Base-by-base conservation (phyloP, 2,329 filamentous ascomycete genomes). In the Aureobasidium vineae region DNA sequence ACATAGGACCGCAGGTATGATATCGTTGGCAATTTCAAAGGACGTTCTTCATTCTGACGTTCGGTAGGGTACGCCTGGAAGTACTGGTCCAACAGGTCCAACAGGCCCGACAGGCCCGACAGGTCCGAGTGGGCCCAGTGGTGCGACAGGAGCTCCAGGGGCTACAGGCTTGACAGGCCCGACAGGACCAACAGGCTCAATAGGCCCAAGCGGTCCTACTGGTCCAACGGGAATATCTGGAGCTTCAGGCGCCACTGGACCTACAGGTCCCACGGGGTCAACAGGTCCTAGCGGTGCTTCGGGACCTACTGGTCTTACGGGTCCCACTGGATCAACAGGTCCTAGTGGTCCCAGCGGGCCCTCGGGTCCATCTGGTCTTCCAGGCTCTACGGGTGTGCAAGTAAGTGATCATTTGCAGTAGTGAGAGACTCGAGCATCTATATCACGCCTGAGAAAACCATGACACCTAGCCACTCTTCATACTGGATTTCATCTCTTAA, bases 71-170 rank as follows among this genome's bases (percentile, higher is more conserved):
- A 19, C 21, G 10, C 36, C 11, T 11, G 53, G 53, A 3, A 41
- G 11, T 21, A 41, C 41, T 65, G 73, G 63, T 66, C 67, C 23
- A 5, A 54, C 45, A 66, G 73, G 63, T 66, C 67, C 23, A 2
- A 54, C 33, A 16, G 67, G 40, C 19, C n/a, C 41, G 7, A 43
- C 26, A 19, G 47, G 47, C 7, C 15, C 47, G 8, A 31, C 6
- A 13, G 47, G 47, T 8, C 47, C 47, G 6, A 53, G 13, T 36
- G 49, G 49, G 11, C 28, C 49, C 7, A 36, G 2, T 10, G 49
- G 50, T 1, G 7, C 16, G 16, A 16, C 38, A 45, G 43, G 43
- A 4, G 7, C 43, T 10, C 5, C 43, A 4, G 43, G 47, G 1
- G 23, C n/a, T 8, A 6, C 26, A 10, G 47, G 50, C 0, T 1